Conservation (phyloP, 305 asterid genomes). For the Solanum aculeatissimum region DNA sequence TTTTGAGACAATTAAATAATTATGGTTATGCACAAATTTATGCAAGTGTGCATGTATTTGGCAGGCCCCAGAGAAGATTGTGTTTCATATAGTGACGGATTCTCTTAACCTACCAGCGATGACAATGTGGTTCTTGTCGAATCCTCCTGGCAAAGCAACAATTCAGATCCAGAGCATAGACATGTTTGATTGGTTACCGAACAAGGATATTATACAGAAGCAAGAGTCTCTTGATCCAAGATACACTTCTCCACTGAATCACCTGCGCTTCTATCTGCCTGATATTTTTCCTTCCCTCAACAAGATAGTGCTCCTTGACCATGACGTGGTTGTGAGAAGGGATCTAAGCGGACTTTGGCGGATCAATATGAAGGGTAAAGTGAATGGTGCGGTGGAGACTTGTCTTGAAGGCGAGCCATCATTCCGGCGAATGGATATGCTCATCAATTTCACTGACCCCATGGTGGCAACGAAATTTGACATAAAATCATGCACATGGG, state of each 20-base stretch:
- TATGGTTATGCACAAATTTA: background rate
- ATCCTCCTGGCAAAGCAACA: constrained; percentile 66
- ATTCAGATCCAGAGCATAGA: constrained; percentile 62
- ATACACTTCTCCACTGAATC: constrained; percentile 61
- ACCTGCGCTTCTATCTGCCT: constrained; percentile 71
- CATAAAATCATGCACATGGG: constrained; percentile 76
- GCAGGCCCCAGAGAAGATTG: constrained; percentile 59
- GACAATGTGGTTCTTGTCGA: constrained; percentile 78
- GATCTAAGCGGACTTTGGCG: constrained; percentile 67
- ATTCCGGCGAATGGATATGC: constrained; percentile 53
- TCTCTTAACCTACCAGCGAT: constrained; percentile 66
- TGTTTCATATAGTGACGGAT: constrained; percentile 76
- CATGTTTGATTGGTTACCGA: constrained; percentile 40
- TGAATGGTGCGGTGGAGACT: constrained; percentile 81
- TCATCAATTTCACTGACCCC: constrained; percentile 62
- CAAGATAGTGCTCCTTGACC: constrained; percentile 77
- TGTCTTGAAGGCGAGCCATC: constrained; percentile 56
- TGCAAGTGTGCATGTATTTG: constrained; percentile 3
- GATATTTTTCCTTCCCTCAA: constrained; percentile 56
- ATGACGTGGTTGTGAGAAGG: constrained; percentile 78
- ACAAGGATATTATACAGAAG: constrained; percentile 43
- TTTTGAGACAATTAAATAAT: background rate
- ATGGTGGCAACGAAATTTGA: constrained; percentile 36
- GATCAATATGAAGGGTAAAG: constrained; percentile 65
- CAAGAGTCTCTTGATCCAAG: constrained; percentile 53